These are phyloP conservation scores for Miscanthus sacchariflorus DNA, from an alignment of 202 grass and related monocot species.

Conservation along the genomic window DNA sequence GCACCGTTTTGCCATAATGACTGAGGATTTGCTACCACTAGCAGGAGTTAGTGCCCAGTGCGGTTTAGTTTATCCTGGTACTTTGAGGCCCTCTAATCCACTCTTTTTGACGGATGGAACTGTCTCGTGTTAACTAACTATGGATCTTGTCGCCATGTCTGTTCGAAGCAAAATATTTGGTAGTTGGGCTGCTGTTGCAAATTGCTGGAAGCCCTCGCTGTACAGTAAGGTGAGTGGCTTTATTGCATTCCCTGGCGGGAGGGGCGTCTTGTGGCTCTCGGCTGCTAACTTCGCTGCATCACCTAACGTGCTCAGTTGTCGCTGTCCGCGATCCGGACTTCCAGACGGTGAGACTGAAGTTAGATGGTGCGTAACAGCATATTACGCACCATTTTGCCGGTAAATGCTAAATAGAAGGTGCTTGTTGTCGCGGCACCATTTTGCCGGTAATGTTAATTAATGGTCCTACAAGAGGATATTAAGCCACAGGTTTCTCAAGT, in stretches of 20 bases:
- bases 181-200: conserved; percentile 19
- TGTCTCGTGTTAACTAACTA: conserved; percentile 35
- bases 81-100: conserved; percentile 18
- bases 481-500: background rate
- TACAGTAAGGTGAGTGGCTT: conserved; percentile 27
- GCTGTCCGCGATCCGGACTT: conserved; percentile 29
- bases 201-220: background rate
- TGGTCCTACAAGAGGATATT: background rate
- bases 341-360: background rate
- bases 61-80: conserved; percentile 21
- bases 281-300: background rate
- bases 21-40: conserved; percentile 24
- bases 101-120: conserved; percentile 17
- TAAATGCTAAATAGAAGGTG: background rate
- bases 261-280: background rate
- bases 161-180: conserved; percentile 22
- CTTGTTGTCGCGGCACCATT: background rate
- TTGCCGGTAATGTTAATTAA: background rate
- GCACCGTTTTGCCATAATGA: background rate
- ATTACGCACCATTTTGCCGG: conserved; percentile 4
- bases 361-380: background rate
- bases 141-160: conserved; percentile 29
- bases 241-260: conserved; percentile 35
- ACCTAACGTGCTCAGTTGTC: conserved; percentile 7
- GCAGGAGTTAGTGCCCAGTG: background rate